Evolutionary conservation across 768 basidiomycete genomes (phyloP), one percentile per base, ranked within the genome.

Genomic region (Tephrocybe rancida): DNA sequence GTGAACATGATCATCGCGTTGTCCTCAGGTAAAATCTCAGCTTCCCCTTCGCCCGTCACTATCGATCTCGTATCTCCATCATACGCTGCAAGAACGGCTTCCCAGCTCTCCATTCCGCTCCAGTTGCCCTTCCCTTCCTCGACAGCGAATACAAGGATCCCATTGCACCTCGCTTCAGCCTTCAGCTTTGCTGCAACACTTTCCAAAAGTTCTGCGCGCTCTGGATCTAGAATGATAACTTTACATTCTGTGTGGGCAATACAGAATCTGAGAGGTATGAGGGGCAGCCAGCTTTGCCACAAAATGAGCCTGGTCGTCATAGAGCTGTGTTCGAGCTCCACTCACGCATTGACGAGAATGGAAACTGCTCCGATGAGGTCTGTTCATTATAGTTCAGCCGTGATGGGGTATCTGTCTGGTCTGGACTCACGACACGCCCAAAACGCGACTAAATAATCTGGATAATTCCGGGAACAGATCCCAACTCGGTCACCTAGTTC

Each of bases 1-100:
- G 83, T 84, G 63, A 83, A 82, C 56, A 78, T 70, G 44, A 84
- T 78, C 5, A 73, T 69, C 5, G 76, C 77, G 59, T 77, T 69
- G 57, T 84, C 83, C 54, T 84, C 79, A 10, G 75, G 74, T 3
- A 54, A 11, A 29, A 74, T 71, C 38, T 54, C 61, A n/a, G 63
- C 68, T 48, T 74, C 70, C 45, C 68, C 54, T 29, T 64, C 65
- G 18, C 56, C 56, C 18, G 47, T 58, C 26, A 70, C 54, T 37
- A 72, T 68, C 22, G 55, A 58, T 27, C 50, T 50, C 22, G 60
- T 54, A 51, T 73, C 69, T 14, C 68, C 70, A 13, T 59, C 52
- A 54, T 75, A 73, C 19, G 59, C 61, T 35, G 67, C 63, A 44
- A 77, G 61, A 16, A 71, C 67, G 16, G 64, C 54, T 18, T 71